Evolutionary conservation across 2,329 filamentous ascomycete species (phyloP).

Genomic region (Mycosphaerella sp.): DNA sequence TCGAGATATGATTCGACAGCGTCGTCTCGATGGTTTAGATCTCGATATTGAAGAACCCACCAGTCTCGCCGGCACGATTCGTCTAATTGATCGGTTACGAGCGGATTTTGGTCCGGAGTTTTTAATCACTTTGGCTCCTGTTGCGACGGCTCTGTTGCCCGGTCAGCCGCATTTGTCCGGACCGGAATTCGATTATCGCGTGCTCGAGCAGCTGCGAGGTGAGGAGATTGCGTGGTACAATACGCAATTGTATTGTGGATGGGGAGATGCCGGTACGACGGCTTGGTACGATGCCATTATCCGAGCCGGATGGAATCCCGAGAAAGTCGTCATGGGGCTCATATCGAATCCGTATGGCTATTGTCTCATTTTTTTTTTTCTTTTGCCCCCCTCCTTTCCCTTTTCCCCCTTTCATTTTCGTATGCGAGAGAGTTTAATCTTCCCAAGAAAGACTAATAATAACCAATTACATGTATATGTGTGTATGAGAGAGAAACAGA

Average conservation of each 20-base stretch:
- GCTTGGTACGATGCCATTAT: constrained; percentile 50
- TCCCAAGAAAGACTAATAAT: too few relatives aligned
- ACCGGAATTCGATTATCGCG: constrained; percentile 61
- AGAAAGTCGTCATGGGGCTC: constrained; percentile 71
- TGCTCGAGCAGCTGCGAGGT: constrained; percentile 62
- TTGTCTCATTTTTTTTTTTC: background rate
- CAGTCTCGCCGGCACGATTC: constrained; percentile 56
- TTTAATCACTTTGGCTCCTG: constrained; percentile 74
- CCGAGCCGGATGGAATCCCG: constrained; percentile 61
- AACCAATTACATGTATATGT: too few relatives aligned
- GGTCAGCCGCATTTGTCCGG: constrained; percentile 61
- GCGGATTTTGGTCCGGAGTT: constrained; percentile 63
- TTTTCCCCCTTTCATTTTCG: background rate
- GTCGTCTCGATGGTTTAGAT: constrained; percentile 63
- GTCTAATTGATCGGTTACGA: constrained; percentile 44
- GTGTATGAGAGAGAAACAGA: background rate
- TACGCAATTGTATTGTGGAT: constrained; percentile 82
- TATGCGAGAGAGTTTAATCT: background rate
- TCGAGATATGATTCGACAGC: constrained; percentile 55
- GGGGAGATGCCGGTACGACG: constrained; percentile 58
- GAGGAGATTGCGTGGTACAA: constrained; percentile 72
- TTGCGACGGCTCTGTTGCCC: constrained; percentile 64
- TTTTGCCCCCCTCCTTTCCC: background rate
- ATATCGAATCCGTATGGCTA: constrained; percentile 60
- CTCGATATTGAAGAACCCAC: constrained; percentile 75